Conservation (phyloP, 306 rosid species). For the Malus orientalis region DNA sequence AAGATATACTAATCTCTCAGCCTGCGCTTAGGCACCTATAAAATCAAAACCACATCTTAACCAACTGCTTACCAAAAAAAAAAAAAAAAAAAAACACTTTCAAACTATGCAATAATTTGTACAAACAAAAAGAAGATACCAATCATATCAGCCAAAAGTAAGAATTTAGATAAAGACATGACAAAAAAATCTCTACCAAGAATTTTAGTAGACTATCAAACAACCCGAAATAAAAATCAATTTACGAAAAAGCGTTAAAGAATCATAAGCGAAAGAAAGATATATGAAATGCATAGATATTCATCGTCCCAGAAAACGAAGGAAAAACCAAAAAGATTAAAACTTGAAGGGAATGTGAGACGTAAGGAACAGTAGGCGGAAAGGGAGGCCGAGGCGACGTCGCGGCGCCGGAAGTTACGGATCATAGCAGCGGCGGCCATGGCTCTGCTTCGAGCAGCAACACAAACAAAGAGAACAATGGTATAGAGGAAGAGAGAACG, state of each 20-base stretch:
- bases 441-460: background rate
- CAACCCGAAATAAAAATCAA: too few species aligned
- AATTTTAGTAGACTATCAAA: too few species aligned
- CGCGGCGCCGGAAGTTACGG: constrained; percentile 19
- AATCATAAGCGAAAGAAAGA: too few species aligned
- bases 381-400: constrained; percentile 20
- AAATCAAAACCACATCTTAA: background rate
- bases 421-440: constrained; percentile 27
- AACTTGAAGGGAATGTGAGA: background rate
- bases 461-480: background rate
- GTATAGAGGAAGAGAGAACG: background rate
- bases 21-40: background rate
- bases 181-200: too few species aligned
- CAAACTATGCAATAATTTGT: too few species aligned
- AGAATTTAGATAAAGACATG: too few species aligned
- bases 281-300: too few species aligned
- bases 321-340: background rate
- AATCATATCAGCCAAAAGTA: too few species aligned
- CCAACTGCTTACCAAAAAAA: too few species aligned
- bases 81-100: too few species aligned
- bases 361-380: constrained; percentile 50
- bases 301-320: background rate
- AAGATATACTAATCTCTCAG: background rate
- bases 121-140: too few species aligned
- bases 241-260: too few species aligned